A percentile compares a stretch with the other conserved stretches of the same genome.
Conservation (phyloP, 2,329 filamentous ascomycete species). For the Capronia epimyces region DNA sequence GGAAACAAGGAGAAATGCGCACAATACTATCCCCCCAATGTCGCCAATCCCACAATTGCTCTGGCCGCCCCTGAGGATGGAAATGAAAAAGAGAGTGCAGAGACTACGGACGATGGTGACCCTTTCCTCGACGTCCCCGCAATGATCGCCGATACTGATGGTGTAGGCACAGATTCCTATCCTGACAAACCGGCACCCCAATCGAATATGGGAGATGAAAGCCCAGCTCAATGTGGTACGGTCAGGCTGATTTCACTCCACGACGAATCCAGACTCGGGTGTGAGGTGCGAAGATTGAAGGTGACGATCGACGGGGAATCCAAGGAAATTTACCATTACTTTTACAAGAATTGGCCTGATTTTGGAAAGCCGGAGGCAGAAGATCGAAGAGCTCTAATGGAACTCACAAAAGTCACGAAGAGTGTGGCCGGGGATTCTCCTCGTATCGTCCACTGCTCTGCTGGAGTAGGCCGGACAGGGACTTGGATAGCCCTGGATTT, state of each 20-base stretch:
- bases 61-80: slow-evolving; percentile 31
- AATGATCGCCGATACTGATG: slow-evolving; percentile 28
- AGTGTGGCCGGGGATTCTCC: slow-evolving; percentile 55
- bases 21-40: slow-evolving; percentile 70
- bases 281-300: slow-evolving; percentile 67
- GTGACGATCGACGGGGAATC: slow-evolving; percentile 48
- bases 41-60: slow-evolving; percentile 49
- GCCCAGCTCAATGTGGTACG: slow-evolving; percentile 31
- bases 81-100: slow-evolving; percentile 57
- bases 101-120: slow-evolving; percentile 52
- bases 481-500: slow-evolving; percentile 97
- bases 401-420: slow-evolving; percentile 46
- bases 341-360: slow-evolving; percentile 86
- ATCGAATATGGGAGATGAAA: slow-evolving; percentile 6
- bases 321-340: slow-evolving; percentile 71
- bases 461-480: slow-evolving; percentile 86
- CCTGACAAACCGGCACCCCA: not conserved
- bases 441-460: slow-evolving; percentile 80
- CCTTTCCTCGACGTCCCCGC: slow-evolving; percentile 25
- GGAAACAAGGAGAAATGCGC: slow-evolving; percentile 74
- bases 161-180: slow-evolving; percentile 19
- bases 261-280: slow-evolving; percentile 54
- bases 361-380: slow-evolving; percentile 68
- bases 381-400: slow-evolving; percentile 47
- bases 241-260: slow-evolving; percentile 56